A percentile compares a stretch with the other conserved stretches of the same genome.
Conservation (phyloP, 345 rosid species). For the Lepidium didymum region DNA sequence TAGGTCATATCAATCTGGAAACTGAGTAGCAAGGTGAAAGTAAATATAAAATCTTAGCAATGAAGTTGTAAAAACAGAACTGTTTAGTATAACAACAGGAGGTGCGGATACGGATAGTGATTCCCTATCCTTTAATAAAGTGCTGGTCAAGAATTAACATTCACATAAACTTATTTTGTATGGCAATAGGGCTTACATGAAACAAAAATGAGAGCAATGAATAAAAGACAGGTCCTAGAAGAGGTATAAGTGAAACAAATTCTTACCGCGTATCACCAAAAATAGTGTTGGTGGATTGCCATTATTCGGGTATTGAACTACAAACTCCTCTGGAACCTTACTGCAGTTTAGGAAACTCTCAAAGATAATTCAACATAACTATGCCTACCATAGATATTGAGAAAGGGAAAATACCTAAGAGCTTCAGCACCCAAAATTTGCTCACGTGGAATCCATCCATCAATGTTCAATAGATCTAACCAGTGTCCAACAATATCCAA, state of each 20-base stretch:
- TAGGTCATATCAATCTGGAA: background rate
- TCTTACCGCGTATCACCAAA: constrained; percentile 75
- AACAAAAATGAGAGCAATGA: background rate
- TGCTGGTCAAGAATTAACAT: background rate
- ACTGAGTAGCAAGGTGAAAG: constrained; percentile 8
- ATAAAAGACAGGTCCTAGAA: background rate
- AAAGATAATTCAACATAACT: constrained; percentile 1
- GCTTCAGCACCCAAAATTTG: constrained; percentile 86
- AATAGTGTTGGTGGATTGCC: constrained; percentile 96
- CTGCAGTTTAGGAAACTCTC: constrained; percentile 45
- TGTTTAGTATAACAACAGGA: background rate
- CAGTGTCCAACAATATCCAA: constrained; percentile 92
- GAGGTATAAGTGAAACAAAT: background rate
- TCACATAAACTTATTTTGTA: background rate
- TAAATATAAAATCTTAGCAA: too few relatives aligned
- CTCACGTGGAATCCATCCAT: constrained; percentile 98
- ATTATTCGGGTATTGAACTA: constrained; percentile 77
- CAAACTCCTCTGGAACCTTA: constrained; percentile 93
- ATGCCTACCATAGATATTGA: constrained; percentile 6
- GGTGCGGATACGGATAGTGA: background rate
- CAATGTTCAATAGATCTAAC: constrained; percentile 88
- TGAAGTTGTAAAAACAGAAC: too few relatives aligned
- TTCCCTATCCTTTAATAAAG: background rate
- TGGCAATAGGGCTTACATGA: background rate
- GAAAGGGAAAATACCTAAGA: constrained; percentile 43